A percentile compares a stretch with the other conserved stretches of the same genome.
Evolutionary conservation across 2,329 filamentous ascomycete species (phyloP).

Genomic region (Helminthosporium solani): DNA sequence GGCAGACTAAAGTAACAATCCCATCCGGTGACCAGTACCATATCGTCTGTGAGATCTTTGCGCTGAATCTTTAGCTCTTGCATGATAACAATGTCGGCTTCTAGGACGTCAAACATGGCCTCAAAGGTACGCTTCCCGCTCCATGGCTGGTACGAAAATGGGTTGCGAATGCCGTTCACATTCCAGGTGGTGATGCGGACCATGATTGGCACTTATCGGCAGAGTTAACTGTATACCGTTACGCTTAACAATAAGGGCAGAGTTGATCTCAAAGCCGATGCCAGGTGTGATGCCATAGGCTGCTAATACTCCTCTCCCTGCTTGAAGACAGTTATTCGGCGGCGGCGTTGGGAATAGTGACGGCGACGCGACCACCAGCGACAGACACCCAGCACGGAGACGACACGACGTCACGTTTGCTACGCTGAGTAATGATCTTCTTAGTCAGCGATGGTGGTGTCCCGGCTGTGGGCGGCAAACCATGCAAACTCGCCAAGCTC

Average conservation of each 20-base stretch:
- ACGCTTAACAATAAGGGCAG: too few species aligned
- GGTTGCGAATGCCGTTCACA: conserved; percentile 57
- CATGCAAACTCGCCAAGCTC: conserved; percentile 26
- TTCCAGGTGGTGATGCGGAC: conserved; percentile 71
- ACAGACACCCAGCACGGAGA: background rate
- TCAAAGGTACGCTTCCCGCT: conserved; percentile 48
- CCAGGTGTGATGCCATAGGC: too few species aligned
- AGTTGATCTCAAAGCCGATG: too few species aligned
- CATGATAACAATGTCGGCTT: conserved; percentile 90
- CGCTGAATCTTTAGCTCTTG: conserved; percentile 96
- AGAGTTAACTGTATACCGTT: too few species aligned
- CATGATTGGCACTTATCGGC: conserved; percentile 52
- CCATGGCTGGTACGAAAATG: conserved; percentile 57
- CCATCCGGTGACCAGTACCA: conserved; percentile 93
- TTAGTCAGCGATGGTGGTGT: too few species aligned
- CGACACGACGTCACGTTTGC: conserved; percentile 15
- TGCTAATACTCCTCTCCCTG: background rate
- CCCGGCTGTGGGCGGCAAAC: conserved; percentile 18
- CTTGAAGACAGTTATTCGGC: too few species aligned
- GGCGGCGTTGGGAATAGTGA: background rate
- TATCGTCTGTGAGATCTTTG: conserved; percentile 89
- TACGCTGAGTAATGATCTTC: too few species aligned
- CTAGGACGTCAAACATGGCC: conserved; percentile 90
- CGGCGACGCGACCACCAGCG: conserved; percentile 1
- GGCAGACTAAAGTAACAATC: conserved; percentile 95